Conservation (phyloP, 1,139 yeast species). For the Candida freyschussii region DNA sequence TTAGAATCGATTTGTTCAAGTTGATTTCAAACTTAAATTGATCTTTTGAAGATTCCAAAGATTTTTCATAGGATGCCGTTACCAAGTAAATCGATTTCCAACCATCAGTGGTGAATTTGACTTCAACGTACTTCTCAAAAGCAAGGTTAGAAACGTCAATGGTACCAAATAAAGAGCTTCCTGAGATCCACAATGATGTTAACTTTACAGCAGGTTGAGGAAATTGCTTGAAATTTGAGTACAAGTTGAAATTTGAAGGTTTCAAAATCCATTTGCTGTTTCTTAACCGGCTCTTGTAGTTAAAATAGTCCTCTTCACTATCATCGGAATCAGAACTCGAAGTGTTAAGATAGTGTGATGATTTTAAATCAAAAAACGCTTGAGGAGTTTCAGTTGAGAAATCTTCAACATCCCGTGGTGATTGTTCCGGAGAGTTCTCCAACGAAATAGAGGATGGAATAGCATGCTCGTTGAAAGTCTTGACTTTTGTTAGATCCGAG, state of each 20-base stretch:
- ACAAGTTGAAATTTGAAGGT: constrained; percentile 17
- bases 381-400: constrained; percentile 8
- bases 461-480: constrained; percentile 52
- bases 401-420: constrained; percentile 18
- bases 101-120: constrained; percentile 48
- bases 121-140: constrained; percentile 46
- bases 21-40: constrained; percentile 28
- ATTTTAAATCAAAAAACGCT: constrained; percentile 21
- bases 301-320: constrained; percentile 19
- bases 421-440: constrained; percentile 47
- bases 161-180: constrained; percentile 47
- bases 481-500: constrained; percentile 42
- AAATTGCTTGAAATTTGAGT: constrained; percentile 29
- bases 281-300: constrained; percentile 11
- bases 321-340: constrained; percentile 23
- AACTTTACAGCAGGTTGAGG: constrained; percentile 48
- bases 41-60: constrained; percentile 49
- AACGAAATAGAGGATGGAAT: constrained; percentile 55
- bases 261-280: constrained; percentile 18
- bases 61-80: constrained; percentile 42
- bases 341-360: constrained; percentile 8
- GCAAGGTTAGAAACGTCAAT: constrained; percentile 53
- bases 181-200: constrained; percentile 27
- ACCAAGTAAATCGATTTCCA: constrained; percentile 55
- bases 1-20: constrained; percentile 20